These are phyloP conservation scores for Penicillium brevicompactum DNA, from an alignment of 2,329 filamentous ascomycete species.

Conservation along the genomic window DNA sequence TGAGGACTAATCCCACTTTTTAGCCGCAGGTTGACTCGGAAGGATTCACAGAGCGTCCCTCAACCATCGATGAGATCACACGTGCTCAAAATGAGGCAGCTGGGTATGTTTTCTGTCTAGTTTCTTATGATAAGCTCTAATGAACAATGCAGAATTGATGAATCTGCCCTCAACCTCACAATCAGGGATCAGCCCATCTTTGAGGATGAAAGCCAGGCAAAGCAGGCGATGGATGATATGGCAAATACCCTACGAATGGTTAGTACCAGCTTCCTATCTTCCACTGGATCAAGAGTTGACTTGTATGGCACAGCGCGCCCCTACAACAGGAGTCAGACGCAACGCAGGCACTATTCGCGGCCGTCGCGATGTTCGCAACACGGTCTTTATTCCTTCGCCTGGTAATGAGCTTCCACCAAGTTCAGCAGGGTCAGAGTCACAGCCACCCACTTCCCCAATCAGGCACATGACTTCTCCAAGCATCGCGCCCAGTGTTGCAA, in stretches of 20 bases:
- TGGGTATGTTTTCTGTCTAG: conserved; percentile 28
- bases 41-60: conserved; percentile 43
- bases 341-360: conserved; percentile 79
- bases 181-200: conserved; percentile 53
- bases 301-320: conserved; percentile 42
- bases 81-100: conserved; percentile 48
- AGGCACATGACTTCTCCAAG: conserved; percentile 52
- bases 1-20: conserved; percentile 1
- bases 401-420: conserved; percentile 36
- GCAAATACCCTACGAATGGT: conserved; percentile 52
- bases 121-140: conserved; percentile 14
- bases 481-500: conserved; percentile 40
- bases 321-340: conserved; percentile 59
- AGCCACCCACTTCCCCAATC: conserved; percentile 38
- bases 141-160: conserved; percentile 38
- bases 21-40: conserved; percentile 42
- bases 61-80: conserved; percentile 47
- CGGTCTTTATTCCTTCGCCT: conserved; percentile 71
- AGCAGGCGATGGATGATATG: conserved; percentile 51
- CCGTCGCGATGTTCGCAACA: conserved; percentile 88
- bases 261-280: conserved; percentile 16
- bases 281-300: not conserved
- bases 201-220: conserved; percentile 53
- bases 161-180: conserved; percentile 48
- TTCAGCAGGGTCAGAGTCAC: conserved; percentile 28